These are phyloP conservation scores for Diaporthe amygdali DNA, from an alignment of 2,329 filamentous ascomycete genomes.

Conservation along the genomic window DNA sequence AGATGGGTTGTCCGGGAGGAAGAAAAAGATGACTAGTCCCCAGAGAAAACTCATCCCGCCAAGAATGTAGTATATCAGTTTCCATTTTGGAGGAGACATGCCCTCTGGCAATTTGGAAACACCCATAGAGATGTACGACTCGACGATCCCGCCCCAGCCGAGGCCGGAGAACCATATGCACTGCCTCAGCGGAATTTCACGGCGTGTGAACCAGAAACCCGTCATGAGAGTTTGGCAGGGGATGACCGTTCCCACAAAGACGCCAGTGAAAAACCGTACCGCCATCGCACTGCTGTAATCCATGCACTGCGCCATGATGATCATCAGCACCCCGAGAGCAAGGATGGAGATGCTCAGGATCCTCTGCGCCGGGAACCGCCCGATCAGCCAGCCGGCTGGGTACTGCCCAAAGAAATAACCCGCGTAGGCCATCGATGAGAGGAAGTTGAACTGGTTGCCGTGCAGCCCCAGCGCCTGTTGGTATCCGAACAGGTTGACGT, in stretches of 20 bases:
- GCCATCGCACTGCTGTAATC: too few relatives aligned
- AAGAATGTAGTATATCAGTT: not conserved
- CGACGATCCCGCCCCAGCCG: not conserved
- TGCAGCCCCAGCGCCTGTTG: conserved; percentile 37
- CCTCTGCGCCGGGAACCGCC: conserved; percentile 41
- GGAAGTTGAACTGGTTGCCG: conserved; percentile 35
- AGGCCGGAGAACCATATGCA: not conserved
- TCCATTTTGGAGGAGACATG: not conserved
- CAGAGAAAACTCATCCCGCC: not conserved
- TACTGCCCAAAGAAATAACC: conserved; percentile 47
- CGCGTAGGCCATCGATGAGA: conserved; percentile 37
- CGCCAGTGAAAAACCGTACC: not conserved
- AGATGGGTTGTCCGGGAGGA: not conserved
- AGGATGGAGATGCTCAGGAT: conserved; percentile 38
- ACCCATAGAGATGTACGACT: not conserved
- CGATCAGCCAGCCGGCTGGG: conserved; percentile 44
- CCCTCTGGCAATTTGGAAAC: not conserved
- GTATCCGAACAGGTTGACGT: conserved; percentile 41
- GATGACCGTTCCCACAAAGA: not conserved
- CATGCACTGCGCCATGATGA: too few relatives aligned
- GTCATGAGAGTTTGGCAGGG: not conserved
- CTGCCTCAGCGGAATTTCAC: not conserved
- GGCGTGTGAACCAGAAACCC: not conserved
- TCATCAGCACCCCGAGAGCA: conserved; percentile 35
- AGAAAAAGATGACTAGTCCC: not conserved